These are phyloP conservation scores for Closterium sp. DNA, from an alignment of 139 green algal genomes.

Conservation along the genomic window DNA sequence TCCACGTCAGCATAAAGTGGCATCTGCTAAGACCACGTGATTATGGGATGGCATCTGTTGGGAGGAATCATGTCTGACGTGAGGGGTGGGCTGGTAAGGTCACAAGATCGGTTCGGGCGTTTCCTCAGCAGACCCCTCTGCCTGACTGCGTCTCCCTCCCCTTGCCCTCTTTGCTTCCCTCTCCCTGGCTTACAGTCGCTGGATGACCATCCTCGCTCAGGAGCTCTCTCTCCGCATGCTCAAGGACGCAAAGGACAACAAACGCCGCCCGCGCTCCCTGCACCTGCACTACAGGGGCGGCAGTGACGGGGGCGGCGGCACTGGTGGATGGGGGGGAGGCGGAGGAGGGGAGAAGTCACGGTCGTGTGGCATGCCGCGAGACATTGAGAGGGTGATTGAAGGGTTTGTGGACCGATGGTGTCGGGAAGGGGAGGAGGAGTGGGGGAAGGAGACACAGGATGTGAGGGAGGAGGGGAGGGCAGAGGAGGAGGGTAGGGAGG, in stretches of 20 bases:
- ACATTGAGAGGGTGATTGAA: background rate
- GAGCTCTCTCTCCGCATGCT: constrained; percentile 26
- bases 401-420: background rate
- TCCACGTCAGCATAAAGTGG: background rate
- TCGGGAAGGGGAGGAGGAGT: background rate
- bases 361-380: background rate
- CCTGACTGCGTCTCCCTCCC: too few relatives aligned
- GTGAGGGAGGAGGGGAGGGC: too few relatives aligned
- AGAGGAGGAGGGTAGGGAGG: too few relatives aligned
- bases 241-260: constrained; percentile 8
- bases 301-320: background rate
- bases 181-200: background rate
- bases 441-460: background rate
- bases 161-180: too few relatives aligned
- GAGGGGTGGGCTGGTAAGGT: too few relatives aligned
- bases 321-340: background rate
- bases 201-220: constrained; percentile 13
- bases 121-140: too few relatives aligned
- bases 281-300: constrained; percentile 25
- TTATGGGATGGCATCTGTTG: background rate
- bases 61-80: too few relatives aligned
- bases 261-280: constrained; percentile 16
- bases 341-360: background rate
- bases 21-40: background rate
- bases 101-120: too few relatives aligned